phyloP scores from a whole-genome alignment of 441 rosid genomes.

The Erodium texanum region DNA sequence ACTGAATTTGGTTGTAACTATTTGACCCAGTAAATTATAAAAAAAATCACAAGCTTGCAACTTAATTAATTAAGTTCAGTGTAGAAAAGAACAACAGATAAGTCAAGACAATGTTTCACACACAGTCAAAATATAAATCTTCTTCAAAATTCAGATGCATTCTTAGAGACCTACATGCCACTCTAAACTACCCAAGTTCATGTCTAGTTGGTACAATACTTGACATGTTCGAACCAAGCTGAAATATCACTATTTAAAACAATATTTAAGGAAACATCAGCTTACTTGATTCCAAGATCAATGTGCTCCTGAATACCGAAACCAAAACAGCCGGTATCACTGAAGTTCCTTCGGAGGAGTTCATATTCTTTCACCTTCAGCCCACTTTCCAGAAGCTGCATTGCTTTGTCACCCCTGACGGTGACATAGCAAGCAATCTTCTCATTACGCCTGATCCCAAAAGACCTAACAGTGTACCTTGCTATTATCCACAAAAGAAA shows the following conservation, averaged over 20 bases:
- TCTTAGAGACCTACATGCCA: background rate
- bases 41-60: background rate
- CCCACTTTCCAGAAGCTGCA: conserved; percentile 72
- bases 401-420: conserved; percentile 61
- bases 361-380: conserved; percentile 90
- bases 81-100: background rate
- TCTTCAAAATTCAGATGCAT: background rate
- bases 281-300: conserved; percentile 86
- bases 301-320: conserved; percentile 91
- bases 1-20: too few relatives aligned
- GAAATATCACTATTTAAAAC: background rate
- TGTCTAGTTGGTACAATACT: background rate
- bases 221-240: background rate
- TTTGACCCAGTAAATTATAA: too few relatives aligned
- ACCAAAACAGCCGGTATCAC: conserved; percentile 90
- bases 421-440: conserved; percentile 94
- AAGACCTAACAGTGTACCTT: conserved; percentile 90
- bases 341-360: conserved; percentile 76
- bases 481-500: conserved; percentile 28
- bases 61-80: background rate
- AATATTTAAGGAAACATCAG: background rate
- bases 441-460: conserved; percentile 89
- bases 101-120: background rate
- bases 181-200: background rate
- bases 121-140: background rate